Base-by-base conservation (phyloP, 2,329 filamentous ascomycete genomes). In the Tetracladium maxilliforme region DNA sequence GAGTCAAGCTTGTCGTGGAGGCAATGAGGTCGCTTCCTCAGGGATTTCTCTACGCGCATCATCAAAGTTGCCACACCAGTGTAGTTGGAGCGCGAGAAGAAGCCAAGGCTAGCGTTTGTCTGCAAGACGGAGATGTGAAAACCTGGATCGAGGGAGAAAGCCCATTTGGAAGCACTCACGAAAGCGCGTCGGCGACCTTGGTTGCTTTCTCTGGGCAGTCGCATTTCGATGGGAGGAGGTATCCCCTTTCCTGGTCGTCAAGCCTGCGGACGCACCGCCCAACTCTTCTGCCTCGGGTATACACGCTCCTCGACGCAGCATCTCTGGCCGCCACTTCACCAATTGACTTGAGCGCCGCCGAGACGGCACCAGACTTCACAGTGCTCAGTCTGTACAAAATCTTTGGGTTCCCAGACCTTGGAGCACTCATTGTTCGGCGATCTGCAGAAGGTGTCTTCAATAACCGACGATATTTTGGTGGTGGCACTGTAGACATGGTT, bases 381-480 rank as follows among this genome's bases (percentile, higher is more conserved):
- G 78, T 82, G 0, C 42, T 95, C 21, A 94, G 86, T 47, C 72
- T 95, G 34, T 92, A 94, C 55, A 98, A 95, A 48, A 86, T 94
- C n/a, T 95, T 95, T 47, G 87, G 90, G 2, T 94, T 94, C 35
- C 87, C 87, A 0, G 82, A 95, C 44, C 58, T 95, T 3, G 87
- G 87, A 3, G 84, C 75, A 2, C 52, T 98, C 30, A 71, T 95
- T 16, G 71, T 95, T 9, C 71, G 78, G 21, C 84, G 81, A 37
- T 61, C 68, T 16, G 68, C 79, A 9, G 70, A 67, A 6, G 47
- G 61, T 19, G 44, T 76, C 4, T 72, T 93, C 23, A 55, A 65
- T 16, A 56, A 59, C 21, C 69, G 83, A 31, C 72, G 58, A 33
- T 98, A 92, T 41, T 98, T 98, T 50, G 87, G 87, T 6, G 90